Evolutionary conservation across 2,329 filamentous ascomycete genomes (phyloP), one percentile per base, ranked within the genome.

Genomic region (Calonectria leucothoes): DNA sequence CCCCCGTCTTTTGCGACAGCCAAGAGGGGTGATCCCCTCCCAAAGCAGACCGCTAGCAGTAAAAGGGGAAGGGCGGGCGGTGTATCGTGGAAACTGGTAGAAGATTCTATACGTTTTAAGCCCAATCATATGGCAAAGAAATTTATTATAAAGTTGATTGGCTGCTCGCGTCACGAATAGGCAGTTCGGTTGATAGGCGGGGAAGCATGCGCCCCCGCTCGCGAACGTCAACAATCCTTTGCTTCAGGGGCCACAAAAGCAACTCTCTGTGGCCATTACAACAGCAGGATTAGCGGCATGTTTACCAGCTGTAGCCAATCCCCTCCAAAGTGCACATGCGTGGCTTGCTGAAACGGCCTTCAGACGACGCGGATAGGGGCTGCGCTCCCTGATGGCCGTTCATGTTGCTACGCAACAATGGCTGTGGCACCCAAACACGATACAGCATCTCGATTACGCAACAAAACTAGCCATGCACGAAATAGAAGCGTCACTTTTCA

Each of bases 121-220:
- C 7, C 55, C 55, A 59, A 59, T 59, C 55, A 59, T 25, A 37
- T 37, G 12, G 17, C 10, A 15, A 37, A 59, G n/a, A 59, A 37
- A 59, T 25, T 10, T 23, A 37, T 59, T 25, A 25, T 11, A 23
- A 51, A 37, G 35, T 8, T 59, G 31, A 59, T 59, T 59, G 45
- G 45, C 11, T 64, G 39, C 4, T 15, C 27, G 25, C 31, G 17
- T 48, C 25, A 14, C 61, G 55, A 59, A 59, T 59, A 59, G 23
- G 55, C 55, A 37, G 55, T 59, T 59, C 12, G n/a, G 55, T 59
- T 59, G 55, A 59, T 59, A 59, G 55, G 55, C 55, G 55, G 55
- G 35, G 35, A 25, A 33, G 20, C n/a, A 35, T 59, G n/a, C 55
- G n/a, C 33, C 55, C 55, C 55, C 55, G 55, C 55, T 59, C 55